Evolutionary conservation across 805 yeast genomes (phyloP).

Genomic region (Candida pseudoglaebosa): DNA sequence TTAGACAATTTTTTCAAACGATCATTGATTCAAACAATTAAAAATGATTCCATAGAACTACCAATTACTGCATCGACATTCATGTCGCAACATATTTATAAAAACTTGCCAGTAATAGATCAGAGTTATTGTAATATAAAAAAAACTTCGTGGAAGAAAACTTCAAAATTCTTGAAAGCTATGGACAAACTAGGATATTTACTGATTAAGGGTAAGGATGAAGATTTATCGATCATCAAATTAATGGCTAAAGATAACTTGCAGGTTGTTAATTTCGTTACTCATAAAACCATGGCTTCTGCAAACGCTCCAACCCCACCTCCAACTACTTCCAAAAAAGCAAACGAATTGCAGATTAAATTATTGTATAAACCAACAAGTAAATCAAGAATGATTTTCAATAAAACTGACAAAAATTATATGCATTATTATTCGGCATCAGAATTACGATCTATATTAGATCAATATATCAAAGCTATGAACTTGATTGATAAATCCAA

Average conservation of each 20-base stretch:
- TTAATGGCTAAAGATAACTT: constrained; percentile 44
- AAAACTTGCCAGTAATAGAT: constrained; percentile 71
- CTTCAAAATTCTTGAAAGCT: constrained; percentile 77
- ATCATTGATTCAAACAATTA: constrained; percentile 67
- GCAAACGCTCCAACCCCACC: constrained; percentile 9
- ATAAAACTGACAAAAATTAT: constrained; percentile 33
- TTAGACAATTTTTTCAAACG: constrained; percentile 71
- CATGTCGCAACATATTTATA: constrained; percentile 64
- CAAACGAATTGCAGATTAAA: constrained; percentile 25
- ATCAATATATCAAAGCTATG: constrained; percentile 51
- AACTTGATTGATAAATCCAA: constrained; percentile 49
- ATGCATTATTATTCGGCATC: constrained; percentile 44
- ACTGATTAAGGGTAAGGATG: constrained; percentile 79
- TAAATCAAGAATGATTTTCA: constrained; percentile 44
- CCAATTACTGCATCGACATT: constrained; percentile 76
- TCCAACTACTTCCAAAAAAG: constrained; percentile 21
- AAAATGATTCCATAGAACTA: constrained; percentile 48
- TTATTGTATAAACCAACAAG: constrained; percentile 56
- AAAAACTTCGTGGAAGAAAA: constrained; percentile 85
- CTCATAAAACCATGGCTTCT: constrained; percentile 45
- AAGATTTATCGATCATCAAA: constrained; percentile 60
- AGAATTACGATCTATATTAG: constrained; percentile 53
- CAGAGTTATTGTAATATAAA: constrained; percentile 55
- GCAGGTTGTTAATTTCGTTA: constrained; percentile 55
- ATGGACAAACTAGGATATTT: constrained; percentile 76